Evolutionary conservation across 2,329 filamentous ascomycete genomes (phyloP), one percentile per base, ranked within the genome.

Genomic region (Dendrostoma leiphaemia): DNA sequence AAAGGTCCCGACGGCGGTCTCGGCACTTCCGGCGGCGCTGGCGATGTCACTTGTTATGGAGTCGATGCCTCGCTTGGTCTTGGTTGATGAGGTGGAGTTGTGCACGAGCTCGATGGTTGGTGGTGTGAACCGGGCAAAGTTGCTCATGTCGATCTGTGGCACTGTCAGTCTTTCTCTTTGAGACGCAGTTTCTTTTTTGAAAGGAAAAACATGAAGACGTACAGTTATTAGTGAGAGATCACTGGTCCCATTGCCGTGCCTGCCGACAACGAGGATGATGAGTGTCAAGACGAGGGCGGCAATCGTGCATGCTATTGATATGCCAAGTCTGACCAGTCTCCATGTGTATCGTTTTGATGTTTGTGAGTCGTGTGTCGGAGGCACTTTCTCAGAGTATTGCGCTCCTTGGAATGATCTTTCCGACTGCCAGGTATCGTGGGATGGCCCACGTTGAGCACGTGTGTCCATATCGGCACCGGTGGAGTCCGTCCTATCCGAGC

Each of bases 211-310:
- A 24, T 12, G 4, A 37, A 10, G 6, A 55, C 53, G 41, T 34
- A 56, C 54, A 28, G 48, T 57, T 15, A 57, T 24, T 5, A 57
- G 48, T 8, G 55, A 48, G 12, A 57, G 55, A 26, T 57, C 55
- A 47, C 43, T 51, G 24, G 43, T 35, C 9, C 41, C 51, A 37
- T 51, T 37, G 51, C 53, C 53, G 17, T 56, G 44, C 12, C 53
- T 47, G 21, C 53, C 53, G 13, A 47, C 37, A 13, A 51, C 26
- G 8, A 57, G 47, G 26, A 57, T 51, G 21, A 57, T 54, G 43
- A 57, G 47, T 8, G 48, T 57, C 15, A 57, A 35, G 15, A 57
- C 55, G 43, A 57, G 51, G 0, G 29, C 55, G 15, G 55, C 21
- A 10, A 54, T 57, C 15, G 48, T 34, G 37, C 54, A 32, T 21